A percentile compares a stretch with the other conserved stretches of the same genome.
Evolutionary conservation across 163 green algal species (phyloP).

Genomic region (Prototheca cutis): DNA sequence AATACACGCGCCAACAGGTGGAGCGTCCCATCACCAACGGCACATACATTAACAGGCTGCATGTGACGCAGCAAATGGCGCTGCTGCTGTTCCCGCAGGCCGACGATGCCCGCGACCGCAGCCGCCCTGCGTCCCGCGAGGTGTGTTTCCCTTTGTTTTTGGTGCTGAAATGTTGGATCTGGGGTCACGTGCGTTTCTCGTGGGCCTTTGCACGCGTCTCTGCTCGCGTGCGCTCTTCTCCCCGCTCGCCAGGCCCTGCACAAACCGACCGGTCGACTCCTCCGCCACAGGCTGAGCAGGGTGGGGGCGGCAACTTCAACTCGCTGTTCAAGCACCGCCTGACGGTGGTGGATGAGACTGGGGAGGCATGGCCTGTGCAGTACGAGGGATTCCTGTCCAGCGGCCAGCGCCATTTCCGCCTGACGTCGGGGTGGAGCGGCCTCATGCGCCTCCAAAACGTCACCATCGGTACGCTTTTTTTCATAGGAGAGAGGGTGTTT

Average conservation of each 20-base stretch:
- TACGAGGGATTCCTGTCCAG: conserved; percentile 37
- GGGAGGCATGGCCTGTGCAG: conserved; percentile 20
- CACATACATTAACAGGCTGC: conserved; percentile 31
- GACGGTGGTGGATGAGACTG: conserved; percentile 21
- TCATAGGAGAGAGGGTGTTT: too few relatives aligned
- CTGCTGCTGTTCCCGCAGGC: conserved; percentile 22
- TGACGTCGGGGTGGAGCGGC: conserved; percentile 32
- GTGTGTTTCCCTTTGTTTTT: too few relatives aligned
- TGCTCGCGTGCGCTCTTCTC: too few relatives aligned
- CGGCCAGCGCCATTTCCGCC: conserved; percentile 31
- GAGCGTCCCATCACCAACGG: conserved; percentile 25
- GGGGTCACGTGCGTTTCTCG: too few relatives aligned
- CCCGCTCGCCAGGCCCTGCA: too few relatives aligned
- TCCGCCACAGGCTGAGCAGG: too few relatives aligned
- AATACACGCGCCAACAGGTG: too few relatives aligned
- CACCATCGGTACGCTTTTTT: conserved; percentile 18
- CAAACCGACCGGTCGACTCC: too few relatives aligned
- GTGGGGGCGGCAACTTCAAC: conserved; percentile 10
- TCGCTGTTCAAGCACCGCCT: conserved; percentile 36
- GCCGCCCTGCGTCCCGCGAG: background rate
- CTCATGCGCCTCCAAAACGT: conserved; percentile 23
- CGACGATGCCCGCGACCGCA: conserved; percentile 6
- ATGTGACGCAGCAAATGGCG: conserved; percentile 32
- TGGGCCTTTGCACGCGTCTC: too few relatives aligned
- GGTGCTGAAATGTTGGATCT: too few relatives aligned